Percentiles rank a stretch among this genome's conserved stretches.
Conservation (phyloP, 495 filamentous ascomycete species). For the Polyplosphaeria fusca region DNA sequence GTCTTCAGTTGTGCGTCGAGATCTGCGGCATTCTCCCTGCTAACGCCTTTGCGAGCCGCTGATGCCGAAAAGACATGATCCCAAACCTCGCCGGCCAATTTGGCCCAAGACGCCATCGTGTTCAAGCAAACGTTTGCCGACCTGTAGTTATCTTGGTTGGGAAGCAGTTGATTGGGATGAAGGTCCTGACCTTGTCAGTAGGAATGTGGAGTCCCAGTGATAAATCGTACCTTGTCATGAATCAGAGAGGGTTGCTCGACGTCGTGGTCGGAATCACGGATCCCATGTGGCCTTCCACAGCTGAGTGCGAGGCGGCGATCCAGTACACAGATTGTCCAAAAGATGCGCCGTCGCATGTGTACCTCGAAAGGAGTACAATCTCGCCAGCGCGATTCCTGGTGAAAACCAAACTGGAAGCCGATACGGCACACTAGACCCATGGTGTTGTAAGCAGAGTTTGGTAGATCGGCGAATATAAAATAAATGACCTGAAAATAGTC, state of each 20-base stretch:
- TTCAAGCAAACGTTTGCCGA: slow-evolving; percentile 10
- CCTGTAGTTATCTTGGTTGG: background rate
- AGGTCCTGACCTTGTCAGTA: slow-evolving; percentile 1
- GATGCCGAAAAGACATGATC: slow-evolving; percentile 17
- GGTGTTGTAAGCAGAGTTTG: slow-evolving; percentile 27
- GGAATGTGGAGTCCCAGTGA: background rate
- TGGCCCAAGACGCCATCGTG: slow-evolving; percentile 16
- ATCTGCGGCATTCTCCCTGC: slow-evolving; percentile 1
- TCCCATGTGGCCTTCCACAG: slow-evolving; percentile 25
- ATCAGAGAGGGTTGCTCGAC: slow-evolving; percentile 13
- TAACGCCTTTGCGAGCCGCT: background rate
- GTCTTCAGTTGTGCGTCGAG: slow-evolving; percentile 19
- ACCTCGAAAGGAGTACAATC: slow-evolving; percentile 4
- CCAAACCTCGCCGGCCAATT: slow-evolving; percentile 18
- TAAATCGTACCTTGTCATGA: slow-evolving; percentile 9
- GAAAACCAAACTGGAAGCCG: slow-evolving; percentile 26
- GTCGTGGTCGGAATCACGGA: slow-evolving; percentile 22
- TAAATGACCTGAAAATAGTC: slow-evolving; percentile 26
- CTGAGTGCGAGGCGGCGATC: slow-evolving; percentile 30
- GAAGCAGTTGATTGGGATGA: slow-evolving; percentile 6
- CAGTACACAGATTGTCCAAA: slow-evolving; percentile 21
- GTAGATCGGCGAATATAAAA: slow-evolving; percentile 17
- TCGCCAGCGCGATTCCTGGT: slow-evolving; percentile 20
- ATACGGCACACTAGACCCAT: slow-evolving; percentile 26
- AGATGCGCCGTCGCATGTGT: slow-evolving; percentile 29